Percentiles rank a stretch among this genome's conserved stretches.
These are phyloP conservation scores for Yarrowia sp. DNA, from an alignment of 805 yeast genomes.

Conservation along the genomic window DNA sequence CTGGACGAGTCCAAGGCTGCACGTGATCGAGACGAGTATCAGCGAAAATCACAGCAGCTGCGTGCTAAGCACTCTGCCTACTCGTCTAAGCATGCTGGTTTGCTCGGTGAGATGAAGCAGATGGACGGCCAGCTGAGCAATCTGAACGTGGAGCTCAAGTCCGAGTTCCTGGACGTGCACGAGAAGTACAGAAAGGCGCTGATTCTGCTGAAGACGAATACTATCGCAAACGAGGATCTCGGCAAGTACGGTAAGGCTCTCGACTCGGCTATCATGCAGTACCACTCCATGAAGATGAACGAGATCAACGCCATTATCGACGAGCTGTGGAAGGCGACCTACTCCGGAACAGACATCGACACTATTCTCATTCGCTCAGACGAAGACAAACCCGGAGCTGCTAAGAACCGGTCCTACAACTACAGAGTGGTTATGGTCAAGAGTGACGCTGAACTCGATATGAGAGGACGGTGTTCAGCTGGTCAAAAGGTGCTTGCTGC, in stretches of 20 bases:
- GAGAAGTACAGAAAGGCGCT: constrained; percentile 63
- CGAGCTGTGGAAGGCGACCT: constrained; percentile 91
- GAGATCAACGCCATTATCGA: constrained; percentile 85
- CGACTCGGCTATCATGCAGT: constrained; percentile 90
- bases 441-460: constrained; percentile 86
- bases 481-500: constrained; percentile 96
- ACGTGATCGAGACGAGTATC: constrained; percentile 57
- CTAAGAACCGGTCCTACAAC: constrained; percentile 66
- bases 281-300: constrained; percentile 86
- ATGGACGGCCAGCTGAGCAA: constrained; percentile 65
- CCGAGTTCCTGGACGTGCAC: constrained; percentile 72
- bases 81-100: constrained; percentile 68
- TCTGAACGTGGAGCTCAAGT: constrained; percentile 56
- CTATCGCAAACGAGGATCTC: constrained; percentile 76
- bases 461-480: constrained; percentile 98
- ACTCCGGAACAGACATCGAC: constrained; percentile 93
- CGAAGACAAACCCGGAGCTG: constrained; percentile 37
- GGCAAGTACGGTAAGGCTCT: constrained; percentile 78
- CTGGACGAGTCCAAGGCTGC: constrained; percentile 61
- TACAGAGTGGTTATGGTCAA: constrained; percentile 95
- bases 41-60: constrained; percentile 53
- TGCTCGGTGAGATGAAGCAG: constrained; percentile 82
- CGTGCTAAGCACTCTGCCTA: constrained; percentile 51
- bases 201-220: constrained; percentile 71
- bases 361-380: constrained; percentile 84